Evolutionary conservation across 2,329 filamentous ascomycete genomes (phyloP).

Genomic region (Cladosporium sp.): DNA sequence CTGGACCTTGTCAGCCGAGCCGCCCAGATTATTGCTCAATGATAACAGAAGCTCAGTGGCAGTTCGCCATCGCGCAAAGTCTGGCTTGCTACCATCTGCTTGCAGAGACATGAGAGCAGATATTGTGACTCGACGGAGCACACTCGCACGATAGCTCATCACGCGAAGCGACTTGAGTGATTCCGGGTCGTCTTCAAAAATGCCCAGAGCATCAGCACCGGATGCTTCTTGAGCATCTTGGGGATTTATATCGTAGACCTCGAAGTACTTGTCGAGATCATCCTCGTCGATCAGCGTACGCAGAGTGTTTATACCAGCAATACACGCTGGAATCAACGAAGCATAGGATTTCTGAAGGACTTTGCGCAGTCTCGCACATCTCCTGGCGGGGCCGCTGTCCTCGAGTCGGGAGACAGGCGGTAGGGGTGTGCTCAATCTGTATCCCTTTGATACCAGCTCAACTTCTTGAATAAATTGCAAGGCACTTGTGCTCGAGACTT

Average conservation of each 20-base stretch:
- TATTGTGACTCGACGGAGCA: constrained; percentile 76
- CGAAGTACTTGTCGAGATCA: constrained; percentile 87
- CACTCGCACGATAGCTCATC: constrained; percentile 66
- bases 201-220: constrained; percentile 41
- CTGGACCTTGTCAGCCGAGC: constrained; percentile 63
- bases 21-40: constrained; percentile 58
- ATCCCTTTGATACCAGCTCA: constrained; percentile 89
- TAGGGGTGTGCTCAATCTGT: constrained; percentile 80
- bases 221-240: constrained; percentile 50
- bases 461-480: constrained; percentile 86
- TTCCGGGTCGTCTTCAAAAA: constrained; percentile 70
- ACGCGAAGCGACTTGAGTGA: constrained; percentile 72
- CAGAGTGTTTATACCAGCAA: constrained; percentile 64
- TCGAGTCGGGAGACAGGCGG: constrained; percentile 92
- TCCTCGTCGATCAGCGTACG: constrained; percentile 71
- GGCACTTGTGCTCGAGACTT: constrained; percentile 70
- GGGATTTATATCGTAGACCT: constrained; percentile 53
- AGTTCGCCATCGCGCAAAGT: constrained; percentile 73
- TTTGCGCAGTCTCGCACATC: constrained; percentile 75
- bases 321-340: constrained; percentile 67
- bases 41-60: constrained; percentile 70
- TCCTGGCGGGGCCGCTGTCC: constrained; percentile 64
- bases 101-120: constrained; percentile 87
- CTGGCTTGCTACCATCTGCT: constrained; percentile 70
- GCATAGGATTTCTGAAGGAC: constrained; percentile 67